These are phyloP conservation scores for Rhodotorula sp. DNA, from an alignment of 1,284 basidiomycete species.

Conservation along the genomic window DNA sequence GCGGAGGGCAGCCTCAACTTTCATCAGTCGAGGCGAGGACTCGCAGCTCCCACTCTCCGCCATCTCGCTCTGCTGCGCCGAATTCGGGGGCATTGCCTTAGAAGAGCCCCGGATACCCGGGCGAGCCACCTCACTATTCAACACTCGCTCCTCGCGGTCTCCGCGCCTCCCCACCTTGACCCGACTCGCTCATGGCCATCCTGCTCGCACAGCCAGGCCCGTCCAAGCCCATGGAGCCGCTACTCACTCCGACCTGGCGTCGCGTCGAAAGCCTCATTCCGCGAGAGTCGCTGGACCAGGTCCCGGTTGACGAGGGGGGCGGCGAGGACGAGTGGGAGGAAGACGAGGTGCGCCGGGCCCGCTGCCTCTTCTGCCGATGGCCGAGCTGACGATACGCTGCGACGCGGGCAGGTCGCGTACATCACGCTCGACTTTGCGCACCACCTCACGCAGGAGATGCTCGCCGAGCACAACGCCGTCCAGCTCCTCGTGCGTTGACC, in stretches of 20 bases:
- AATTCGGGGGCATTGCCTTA: too few species aligned
- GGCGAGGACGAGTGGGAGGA: conserved; percentile 33
- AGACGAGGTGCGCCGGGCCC: conserved; percentile 22
- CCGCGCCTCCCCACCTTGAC: not conserved
- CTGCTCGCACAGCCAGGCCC: not conserved
- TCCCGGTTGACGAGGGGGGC: not conserved
- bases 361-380: not conserved
- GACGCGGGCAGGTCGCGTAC: conserved; percentile 26
- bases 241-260: conserved; percentile 4
- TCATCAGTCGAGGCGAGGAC: too few species aligned
- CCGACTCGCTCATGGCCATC: not conserved
- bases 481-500: conserved; percentile 31
- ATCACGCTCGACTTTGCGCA: conserved; percentile 34
- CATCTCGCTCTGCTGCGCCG: too few species aligned
- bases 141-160: not conserved
- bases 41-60: not conserved
- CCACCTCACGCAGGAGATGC: conserved; percentile 1
- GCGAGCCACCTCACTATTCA: too few species aligned
- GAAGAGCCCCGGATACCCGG: too few species aligned
- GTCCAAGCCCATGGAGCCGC: not conserved
- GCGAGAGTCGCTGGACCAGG: not conserved
- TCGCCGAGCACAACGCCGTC: conserved; percentile 6
- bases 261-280: conserved; percentile 3
- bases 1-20: too few species aligned
- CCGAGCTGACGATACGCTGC: not conserved